Percentiles rank a stretch among this genome's conserved stretches.
These are phyloP conservation scores for Termitomyces bulborhizus DNA, from an alignment of 768 basidiomycete species.

Conservation along the genomic window DNA sequence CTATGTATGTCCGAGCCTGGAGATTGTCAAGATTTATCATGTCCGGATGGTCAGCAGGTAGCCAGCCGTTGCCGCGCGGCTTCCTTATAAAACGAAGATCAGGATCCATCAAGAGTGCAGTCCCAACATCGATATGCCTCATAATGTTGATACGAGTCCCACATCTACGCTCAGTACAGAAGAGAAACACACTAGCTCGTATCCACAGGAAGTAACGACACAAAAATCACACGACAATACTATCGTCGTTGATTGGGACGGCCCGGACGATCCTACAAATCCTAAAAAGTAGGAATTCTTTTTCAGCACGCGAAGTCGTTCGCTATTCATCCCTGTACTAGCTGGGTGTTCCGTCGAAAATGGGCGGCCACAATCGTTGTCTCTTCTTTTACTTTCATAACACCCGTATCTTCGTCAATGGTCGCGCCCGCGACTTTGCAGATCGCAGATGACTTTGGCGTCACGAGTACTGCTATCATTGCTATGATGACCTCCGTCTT, in stretches of 20 bases:
- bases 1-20: too few relatives aligned
- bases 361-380: constrained; percentile 63
- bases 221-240: neutral
- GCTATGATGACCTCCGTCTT: constrained; percentile 56
- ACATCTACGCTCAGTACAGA: neutral
- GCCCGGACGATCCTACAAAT: constrained; percentile 50
- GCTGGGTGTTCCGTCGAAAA: constrained; percentile 54
- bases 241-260: constrained; percentile 57
- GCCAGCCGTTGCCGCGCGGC: neutral
- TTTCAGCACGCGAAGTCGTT: neutral
- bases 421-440: constrained; percentile 56
- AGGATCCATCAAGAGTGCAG: neutral
- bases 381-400: constrained; percentile 63
- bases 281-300: constrained; percentile 42
- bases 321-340: constrained; percentile 12
- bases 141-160: neutral
- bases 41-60: neutral
- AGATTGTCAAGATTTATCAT: neutral
- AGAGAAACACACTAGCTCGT: neutral
- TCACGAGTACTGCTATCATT: constrained; percentile 40
- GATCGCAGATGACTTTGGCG: constrained; percentile 46
- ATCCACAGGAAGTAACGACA: neutral
- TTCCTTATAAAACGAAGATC: neutral
- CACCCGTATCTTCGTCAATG: constrained; percentile 69
- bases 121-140: constrained; percentile 1